These are phyloP conservation scores for Asterionellopsis glacialis DNA, from an alignment of 108 stramenopile species.

Conservation along the genomic window DNA sequence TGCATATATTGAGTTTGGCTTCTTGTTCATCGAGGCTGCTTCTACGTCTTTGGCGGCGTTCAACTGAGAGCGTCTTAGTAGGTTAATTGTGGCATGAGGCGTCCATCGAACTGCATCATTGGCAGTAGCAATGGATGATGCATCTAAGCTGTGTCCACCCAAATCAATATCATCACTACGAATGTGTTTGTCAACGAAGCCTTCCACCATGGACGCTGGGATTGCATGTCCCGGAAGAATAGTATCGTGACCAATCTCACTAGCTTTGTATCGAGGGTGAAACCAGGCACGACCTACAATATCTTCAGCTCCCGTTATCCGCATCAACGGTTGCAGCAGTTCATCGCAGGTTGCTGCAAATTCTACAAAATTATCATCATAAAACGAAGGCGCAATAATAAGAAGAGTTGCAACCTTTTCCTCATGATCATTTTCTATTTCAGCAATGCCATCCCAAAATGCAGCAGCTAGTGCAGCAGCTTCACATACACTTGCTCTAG, in stretches of 20 bases:
- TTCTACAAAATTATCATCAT: constrained; percentile 36
- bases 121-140: constrained; percentile 13
- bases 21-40: constrained; percentile 30
- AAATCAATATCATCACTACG: background rate
- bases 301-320: constrained; percentile 23
- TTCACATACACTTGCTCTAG: constrained; percentile 1
- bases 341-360: constrained; percentile 38
- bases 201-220: constrained; percentile 42
- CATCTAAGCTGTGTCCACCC: background rate
- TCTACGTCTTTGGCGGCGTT: constrained; percentile 30
- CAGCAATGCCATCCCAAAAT: constrained; percentile 38
- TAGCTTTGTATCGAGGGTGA: constrained; percentile 39
- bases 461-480: constrained; percentile 21
- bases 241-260: constrained; percentile 25
- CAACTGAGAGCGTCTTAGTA: constrained; percentile 44
- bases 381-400: constrained; percentile 28
- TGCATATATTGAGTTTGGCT: constrained; percentile 43
- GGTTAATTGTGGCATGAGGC: constrained; percentile 56
- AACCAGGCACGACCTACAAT: constrained; percentile 53
- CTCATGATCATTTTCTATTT: constrained; percentile 28
- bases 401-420: constrained; percentile 39
- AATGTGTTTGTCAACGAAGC: constrained; percentile 22
- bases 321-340: constrained; percentile 33
- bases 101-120: constrained; percentile 53
- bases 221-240: constrained; percentile 49